Percentiles rank a stretch among this genome's conserved stretches.
Conservation (phyloP, 2,329 filamentous ascomycete species). For the Calonectria fujianensis region DNA sequence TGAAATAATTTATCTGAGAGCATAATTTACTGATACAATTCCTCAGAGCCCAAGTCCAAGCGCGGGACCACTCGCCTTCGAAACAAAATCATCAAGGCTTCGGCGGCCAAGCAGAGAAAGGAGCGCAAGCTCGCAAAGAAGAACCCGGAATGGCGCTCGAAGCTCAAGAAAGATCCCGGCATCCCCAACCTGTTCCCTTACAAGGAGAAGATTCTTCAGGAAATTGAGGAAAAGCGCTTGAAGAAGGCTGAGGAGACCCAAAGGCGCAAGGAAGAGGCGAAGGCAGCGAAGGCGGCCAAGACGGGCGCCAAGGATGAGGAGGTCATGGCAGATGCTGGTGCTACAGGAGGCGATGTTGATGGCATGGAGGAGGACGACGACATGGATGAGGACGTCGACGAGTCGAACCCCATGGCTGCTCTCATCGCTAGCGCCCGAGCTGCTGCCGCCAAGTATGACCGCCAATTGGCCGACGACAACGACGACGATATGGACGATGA, state of each 20-base stretch:
- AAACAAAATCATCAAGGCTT: constrained; percentile 96
- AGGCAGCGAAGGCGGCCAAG: constrained; percentile 79
- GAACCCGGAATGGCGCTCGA: constrained; percentile 97
- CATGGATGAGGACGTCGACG: constrained; percentile 77
- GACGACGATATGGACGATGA: constrained; percentile 74
- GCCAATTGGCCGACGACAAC: constrained; percentile 76
- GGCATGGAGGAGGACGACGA: constrained; percentile 71
- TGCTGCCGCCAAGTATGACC: constrained; percentile 84
- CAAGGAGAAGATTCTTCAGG: constrained; percentile 94
- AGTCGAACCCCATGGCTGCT: constrained; percentile 93
- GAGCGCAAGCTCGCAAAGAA: constrained; percentile 92
- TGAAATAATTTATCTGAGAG: background rate
- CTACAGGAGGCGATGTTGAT: constrained; percentile 69
- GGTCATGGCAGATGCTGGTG: constrained; percentile 67
- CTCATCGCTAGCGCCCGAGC: constrained; percentile 88
- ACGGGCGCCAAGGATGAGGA: constrained; percentile 70
- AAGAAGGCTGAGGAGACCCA: constrained; percentile 87
- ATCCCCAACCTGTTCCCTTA: constrained; percentile 98
- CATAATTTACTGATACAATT: background rate
- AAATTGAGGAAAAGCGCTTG: constrained; percentile 92
- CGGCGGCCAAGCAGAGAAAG: constrained; percentile 93
- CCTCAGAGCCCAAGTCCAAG: constrained; percentile 93
- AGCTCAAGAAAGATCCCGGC: constrained; percentile 97
- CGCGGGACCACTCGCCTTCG: constrained; percentile 90
- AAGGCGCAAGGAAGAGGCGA: constrained; percentile 82